Conservation (phyloP, 73 alveolate species). For the Stentor coeruleus region DNA sequence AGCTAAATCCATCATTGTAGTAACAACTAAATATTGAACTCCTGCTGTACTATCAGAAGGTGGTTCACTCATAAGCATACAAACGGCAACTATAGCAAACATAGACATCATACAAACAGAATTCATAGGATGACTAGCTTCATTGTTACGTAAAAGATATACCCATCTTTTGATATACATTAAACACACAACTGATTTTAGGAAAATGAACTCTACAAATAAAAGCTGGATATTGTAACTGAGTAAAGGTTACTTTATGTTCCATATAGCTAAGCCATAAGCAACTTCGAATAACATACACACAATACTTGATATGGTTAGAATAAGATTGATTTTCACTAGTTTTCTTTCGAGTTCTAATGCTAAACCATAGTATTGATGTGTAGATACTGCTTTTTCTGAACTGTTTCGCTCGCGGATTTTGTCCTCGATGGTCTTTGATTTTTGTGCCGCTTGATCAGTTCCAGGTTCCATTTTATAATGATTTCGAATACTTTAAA, state of each 20-base stretch:
- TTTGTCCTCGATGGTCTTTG: background rate
- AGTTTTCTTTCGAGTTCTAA: background rate
- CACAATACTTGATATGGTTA: background rate
- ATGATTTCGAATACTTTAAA: too few relatives aligned
- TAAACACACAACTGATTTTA: background rate
- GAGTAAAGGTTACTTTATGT: background rate
- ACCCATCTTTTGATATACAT: constrained; percentile 7
- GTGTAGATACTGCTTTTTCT: background rate
- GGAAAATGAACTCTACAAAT: background rate
- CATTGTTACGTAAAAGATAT: background rate
- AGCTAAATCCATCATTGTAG: background rate
- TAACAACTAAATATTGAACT: background rate
- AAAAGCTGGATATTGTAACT: background rate
- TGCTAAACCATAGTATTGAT: background rate
- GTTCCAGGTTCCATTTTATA: background rate
- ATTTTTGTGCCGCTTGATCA: background rate
- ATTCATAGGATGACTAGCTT: constrained; percentile 21
- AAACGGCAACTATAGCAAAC: background rate
- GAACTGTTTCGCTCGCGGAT: background rate
- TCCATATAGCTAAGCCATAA: background rate
- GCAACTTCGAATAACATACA: background rate
- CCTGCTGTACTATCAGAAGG: background rate
- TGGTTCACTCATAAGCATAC: background rate
- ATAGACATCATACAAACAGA: background rate
- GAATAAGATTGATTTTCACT: background rate